Percentiles rank a stretch among this genome's conserved stretches.
Evolutionary conservation across 192 early-diverging fungal genomes (phyloP).

Genomic region (Coemansia reversa): DNA sequence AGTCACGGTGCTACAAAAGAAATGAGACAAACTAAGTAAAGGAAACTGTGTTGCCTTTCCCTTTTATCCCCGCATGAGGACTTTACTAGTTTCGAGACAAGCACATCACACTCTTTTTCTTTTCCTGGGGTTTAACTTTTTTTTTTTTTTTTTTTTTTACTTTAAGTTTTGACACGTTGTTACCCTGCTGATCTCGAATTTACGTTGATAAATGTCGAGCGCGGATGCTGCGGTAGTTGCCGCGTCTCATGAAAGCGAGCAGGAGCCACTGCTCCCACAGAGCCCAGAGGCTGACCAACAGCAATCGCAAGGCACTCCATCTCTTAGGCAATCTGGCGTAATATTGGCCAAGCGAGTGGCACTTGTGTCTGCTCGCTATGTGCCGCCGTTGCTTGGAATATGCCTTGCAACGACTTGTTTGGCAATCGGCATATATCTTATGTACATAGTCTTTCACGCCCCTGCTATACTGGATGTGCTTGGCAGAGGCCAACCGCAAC

Average conservation of each 20-base stretch:
- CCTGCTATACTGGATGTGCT: slow-evolving; percentile 20
- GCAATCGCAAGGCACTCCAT: not conserved
- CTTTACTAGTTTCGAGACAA: too few species aligned
- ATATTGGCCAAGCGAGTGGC: not conserved
- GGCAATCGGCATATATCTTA: slow-evolving; percentile 30
- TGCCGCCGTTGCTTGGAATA: slow-evolving; percentile 13
- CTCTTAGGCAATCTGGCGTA: not conserved
- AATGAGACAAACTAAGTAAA: not conserved
- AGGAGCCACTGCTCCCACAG: slow-evolving; percentile 24
- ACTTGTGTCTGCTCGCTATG: not conserved
- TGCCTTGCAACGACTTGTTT: slow-evolving; percentile 24
- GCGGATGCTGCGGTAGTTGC: too few species aligned
- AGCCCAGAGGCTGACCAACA: not conserved
- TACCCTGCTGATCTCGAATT: too few species aligned
- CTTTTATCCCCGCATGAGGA: not conserved
- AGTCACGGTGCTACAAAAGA: slow-evolving; percentile 1
- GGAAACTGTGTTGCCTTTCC: not conserved
- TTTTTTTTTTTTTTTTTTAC: not conserved
- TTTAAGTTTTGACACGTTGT: slow-evolving; percentile 1
- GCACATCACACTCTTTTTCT: not conserved
- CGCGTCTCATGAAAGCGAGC: slow-evolving; percentile 13
- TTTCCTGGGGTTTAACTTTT: not conserved
- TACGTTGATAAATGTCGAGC: not conserved
- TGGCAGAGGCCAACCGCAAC: slow-evolving; percentile 18
- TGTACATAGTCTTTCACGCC: slow-evolving; percentile 29